Base-by-base conservation (phyloP, 176 grass and related monocot species). In the Phyllostachys edulis region DNA sequence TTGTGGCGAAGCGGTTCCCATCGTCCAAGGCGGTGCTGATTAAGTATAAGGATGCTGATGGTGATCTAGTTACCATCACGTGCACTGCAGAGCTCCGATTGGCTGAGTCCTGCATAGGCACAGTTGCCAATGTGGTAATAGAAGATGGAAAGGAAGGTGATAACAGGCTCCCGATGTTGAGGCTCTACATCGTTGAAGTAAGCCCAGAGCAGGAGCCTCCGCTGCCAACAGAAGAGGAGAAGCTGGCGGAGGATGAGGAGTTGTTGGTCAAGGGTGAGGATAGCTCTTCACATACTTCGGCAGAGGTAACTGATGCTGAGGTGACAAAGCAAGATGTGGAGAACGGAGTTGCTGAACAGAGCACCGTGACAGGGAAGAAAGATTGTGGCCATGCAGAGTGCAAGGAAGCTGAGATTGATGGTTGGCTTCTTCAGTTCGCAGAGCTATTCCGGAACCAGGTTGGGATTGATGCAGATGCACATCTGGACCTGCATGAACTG, bases 401-500 rank as follows among this genome's bases (percentile, higher is more conserved):
- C 82, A 98, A 98, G 84, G 96, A 95, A 86, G 96, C 90, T 45
- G 96, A 98, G 77, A 84, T 98, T 83, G 96, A 98, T 70, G 96
- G 95, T 84, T 98, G 96, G 96, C 63, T 98, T 49, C 87, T 98
- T 82, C 92, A 98, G 40, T 98, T 95, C 82, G 91, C 91, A 71
- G 92, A 98, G 21, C 49, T 98, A 72, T 98, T 95, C 90, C 89
- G 96, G 1, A 98, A 92, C 21, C 96, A 98, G 85, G 89, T 98
- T 70, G 96, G 96, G 16, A 92, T 98, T 54, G 93, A 98, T 82
- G 91, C 96, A 34, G 96, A 98, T 88, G 93, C 89, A 5, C 96
- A 98, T 76, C 44, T 98, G 51, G 96, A 98, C 70, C 87, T 98
- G 70, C 96, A 98, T 85, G 96, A 98, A 81, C 83, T 98, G 40